Evolutionary conservation across 2,329 filamentous ascomycete genomes (phyloP), one percentile per base, ranked within the genome.

Genomic region (Calonectria pseudoturangicola): DNA sequence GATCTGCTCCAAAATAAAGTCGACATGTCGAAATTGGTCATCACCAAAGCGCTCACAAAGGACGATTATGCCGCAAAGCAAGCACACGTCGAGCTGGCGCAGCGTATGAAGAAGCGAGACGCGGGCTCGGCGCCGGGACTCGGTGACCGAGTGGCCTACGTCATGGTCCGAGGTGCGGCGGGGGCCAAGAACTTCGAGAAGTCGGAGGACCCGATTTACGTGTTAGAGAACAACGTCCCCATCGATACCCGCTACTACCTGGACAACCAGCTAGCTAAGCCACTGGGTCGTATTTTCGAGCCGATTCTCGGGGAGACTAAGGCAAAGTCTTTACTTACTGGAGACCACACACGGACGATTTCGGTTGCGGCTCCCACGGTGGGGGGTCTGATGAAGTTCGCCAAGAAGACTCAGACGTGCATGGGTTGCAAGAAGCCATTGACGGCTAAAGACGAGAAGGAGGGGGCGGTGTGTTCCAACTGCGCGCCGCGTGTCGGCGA

Each of bases 351-450:
- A 10, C 93, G 97, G n/a, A 92, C 94, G 60, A 98, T 99, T 76
- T 94, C 95, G 1, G 95, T 98, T 28, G 96, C 96, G 3, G 97
- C 95, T 25, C 96, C 97, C 0, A 94, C 94, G 0, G 91, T 98
- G 74, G 97, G 97, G 70, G 97, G 97, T 0, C 88, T 99, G 75
- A 99, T 99, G 97, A 98, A 98, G 86, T 99, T 98, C 82, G 91
- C 97, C 41, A 98, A 98, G 87, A 98, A 98, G 88, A 99, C 97
- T 3, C 93, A 96, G 86, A 98, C 97, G 0, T 99, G 97, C 84
- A 98, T 99, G 94, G 97, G 96, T 4, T 99, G 97, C 91, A 99
- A 98, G 90, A 98, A 98, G 84, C 97, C 97, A 4, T 89, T 99
- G 63, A 92, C 91, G 8, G 92, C 92, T 72, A 94, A 94, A 77